Percentiles rank a stretch among this genome's conserved stretches.
These are phyloP conservation scores for Vigna reflexopilosa DNA, from an alignment of 306 rosid genomes.

Conservation along the genomic window DNA sequence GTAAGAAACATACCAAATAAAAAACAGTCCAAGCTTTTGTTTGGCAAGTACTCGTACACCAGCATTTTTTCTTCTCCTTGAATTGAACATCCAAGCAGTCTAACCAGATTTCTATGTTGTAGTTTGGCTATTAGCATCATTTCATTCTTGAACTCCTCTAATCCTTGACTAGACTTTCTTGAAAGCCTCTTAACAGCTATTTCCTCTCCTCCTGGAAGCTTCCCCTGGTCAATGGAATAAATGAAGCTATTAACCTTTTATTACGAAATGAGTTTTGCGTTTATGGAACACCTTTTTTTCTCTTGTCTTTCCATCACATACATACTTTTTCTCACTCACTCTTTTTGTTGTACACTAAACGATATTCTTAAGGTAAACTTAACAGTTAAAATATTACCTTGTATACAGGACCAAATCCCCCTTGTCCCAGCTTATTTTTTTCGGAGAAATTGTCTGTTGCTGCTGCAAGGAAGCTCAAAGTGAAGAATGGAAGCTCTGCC, in stretches of 20 bases:
- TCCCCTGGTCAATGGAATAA: conserved; percentile 47
- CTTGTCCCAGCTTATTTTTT: conserved; percentile 76
- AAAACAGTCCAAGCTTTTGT: conserved; percentile 78
- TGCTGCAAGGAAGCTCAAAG: conserved; percentile 54
- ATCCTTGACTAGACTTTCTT: conserved; percentile 67
- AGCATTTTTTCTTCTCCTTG: conserved; percentile 78
- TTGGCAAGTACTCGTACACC: conserved; percentile 75
- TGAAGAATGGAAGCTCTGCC: conserved; percentile 63
- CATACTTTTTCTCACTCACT: neutral
- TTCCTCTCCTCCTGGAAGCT: conserved; percentile 58
- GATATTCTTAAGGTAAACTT: neutral
- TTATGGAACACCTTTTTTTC: neutral
- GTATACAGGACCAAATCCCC: conserved; percentile 80
- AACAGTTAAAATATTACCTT: conserved; percentile 30
- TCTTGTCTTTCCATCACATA: neutral
- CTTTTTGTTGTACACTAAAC: neutral
- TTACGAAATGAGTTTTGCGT: neutral
- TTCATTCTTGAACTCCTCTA: conserved; percentile 82
- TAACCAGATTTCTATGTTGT: conserved; percentile 81
- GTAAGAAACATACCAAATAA: conserved; percentile 56
- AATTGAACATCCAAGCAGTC: conserved; percentile 70
- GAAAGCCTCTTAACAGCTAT: conserved; percentile 77
- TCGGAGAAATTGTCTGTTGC: conserved; percentile 70
- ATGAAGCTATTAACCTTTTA: neutral
- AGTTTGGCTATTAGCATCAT: conserved; percentile 67